Base-by-base conservation (phyloP, 306 rosid species). In the Fragaria iinumae region DNA sequence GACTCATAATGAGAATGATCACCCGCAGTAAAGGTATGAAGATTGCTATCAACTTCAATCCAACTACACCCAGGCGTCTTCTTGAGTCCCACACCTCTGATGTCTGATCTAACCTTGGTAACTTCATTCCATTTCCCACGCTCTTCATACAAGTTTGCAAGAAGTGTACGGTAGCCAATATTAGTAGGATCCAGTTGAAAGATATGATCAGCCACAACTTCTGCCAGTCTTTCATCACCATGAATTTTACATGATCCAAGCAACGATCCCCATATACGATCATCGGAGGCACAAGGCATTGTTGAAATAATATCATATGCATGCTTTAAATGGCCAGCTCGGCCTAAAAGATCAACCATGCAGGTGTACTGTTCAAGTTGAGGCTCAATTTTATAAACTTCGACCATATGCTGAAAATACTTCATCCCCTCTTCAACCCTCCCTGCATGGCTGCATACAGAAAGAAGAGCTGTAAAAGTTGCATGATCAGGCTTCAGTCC, bases 341-440 rank as follows among this genome's bases (percentile, higher is more conserved):
- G 82, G 62, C 86, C 84, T 17, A 85, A 74, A 72, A 85, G 86
- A 79, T 82, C 89, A 67, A 85, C 89, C 82, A 80, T 69, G 65
- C 89, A 82, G 53, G 84, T 73, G 72, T 79, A 82, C 14, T 82
- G 89, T 77, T 85, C 89, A 18, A 85, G 38, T 69, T 25, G 77
- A 73, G 89, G 89, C 52, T 79, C 76, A 45, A 85, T 47, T 53
- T 77, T 73, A 67, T 76, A 75, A 64, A 52, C 77, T 32, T 78
- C 59, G n/a, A 50, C 56, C 84, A 85, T 85, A 56, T 59, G 50
- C 47, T 49, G 68, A 29, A 79, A 82, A 32, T 75, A 85, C 36
- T 79, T 70, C 73, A 71, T 53, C 20, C 79, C 88, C 45, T 75
- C 84, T 48, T 79, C 82, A 72, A 82, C 74, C 72, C 74, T 82